Evolutionary conservation across 1,284 basidiomycete genomes (phyloP).

Genomic region (Laetiporus sulphureus): DNA sequence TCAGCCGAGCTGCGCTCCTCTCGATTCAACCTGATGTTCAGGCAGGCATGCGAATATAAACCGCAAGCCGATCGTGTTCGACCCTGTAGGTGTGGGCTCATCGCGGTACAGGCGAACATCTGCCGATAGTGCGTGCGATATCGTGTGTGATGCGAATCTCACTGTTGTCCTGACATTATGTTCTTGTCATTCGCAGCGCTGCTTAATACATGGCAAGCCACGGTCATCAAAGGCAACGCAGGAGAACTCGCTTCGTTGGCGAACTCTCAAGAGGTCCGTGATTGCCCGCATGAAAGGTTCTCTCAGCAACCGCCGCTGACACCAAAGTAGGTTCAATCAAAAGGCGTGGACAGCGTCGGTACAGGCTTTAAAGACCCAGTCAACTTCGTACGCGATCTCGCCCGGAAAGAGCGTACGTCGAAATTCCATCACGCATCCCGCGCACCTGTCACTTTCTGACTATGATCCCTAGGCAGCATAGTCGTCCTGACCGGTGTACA

Average conservation of each 20-base stretch:
- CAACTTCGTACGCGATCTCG: conserved; percentile 63
- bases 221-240: conserved; percentile 94
- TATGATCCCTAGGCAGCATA: conserved; percentile 53
- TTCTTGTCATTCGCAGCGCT: conserved; percentile 41
- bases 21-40: conserved; percentile 13
- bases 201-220: conserved; percentile 81
- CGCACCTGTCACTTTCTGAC: background rate
- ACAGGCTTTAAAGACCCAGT: conserved; percentile 72
- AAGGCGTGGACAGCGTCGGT: conserved; percentile 86
- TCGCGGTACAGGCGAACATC: conserved; percentile 63
- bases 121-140: conserved; percentile 36
- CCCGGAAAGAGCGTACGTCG: conserved; percentile 67
- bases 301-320: too few relatives aligned
- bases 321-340: conserved; percentile 73
- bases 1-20: background rate
- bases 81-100: conserved; percentile 92
- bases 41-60: conserved; percentile 62
- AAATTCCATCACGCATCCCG: conserved; percentile 1
- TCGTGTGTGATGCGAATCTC: background rate
- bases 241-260: conserved; percentile 82
- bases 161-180: too few relatives aligned
- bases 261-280: conserved; percentile 61
- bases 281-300: background rate
- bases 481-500: conserved; percentile 78
- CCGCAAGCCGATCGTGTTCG: conserved; percentile 82